Conservation (phyloP, 2,329 filamentous ascomycete species). For the Plectosphaerella plurivora region DNA sequence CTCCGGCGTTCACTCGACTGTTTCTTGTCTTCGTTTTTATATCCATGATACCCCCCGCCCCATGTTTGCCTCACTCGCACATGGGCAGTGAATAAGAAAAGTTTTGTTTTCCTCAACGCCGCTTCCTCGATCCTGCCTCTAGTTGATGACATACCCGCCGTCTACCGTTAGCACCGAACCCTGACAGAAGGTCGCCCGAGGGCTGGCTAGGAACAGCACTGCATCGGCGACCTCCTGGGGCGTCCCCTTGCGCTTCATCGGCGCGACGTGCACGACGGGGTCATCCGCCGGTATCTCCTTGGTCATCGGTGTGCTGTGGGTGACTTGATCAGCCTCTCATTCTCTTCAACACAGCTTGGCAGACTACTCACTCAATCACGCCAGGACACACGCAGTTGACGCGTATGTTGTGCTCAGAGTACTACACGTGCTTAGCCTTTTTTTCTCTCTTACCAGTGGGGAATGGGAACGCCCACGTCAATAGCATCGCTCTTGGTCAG, state of each 20-base stretch:
- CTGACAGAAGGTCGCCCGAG: constrained; percentile 40
- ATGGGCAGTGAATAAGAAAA: not conserved
- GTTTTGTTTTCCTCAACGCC: not conserved
- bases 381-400: constrained; percentile 43
- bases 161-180: constrained; percentile 38
- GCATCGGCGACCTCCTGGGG: constrained; percentile 42
- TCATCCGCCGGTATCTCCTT: constrained; percentile 27
- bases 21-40: no score
- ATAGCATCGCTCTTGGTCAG: constrained; percentile 44
- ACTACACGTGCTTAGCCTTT: constrained; percentile 19
- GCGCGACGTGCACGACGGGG: constrained; percentile 25
- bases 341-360: not conserved
- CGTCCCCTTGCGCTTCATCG: constrained; percentile 33
- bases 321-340: not conserved
- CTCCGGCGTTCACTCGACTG: no score
- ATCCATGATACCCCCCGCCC: not conserved
- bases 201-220: constrained; percentile 37
- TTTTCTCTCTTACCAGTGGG: not conserved
- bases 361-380: constrained; percentile 29
- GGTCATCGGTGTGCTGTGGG: constrained; percentile 34
- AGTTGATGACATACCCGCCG: constrained; percentile 30
- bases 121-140: not conserved
- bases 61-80: not conserved
- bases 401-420: constrained; percentile 37
- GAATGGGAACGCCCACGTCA: constrained; percentile 24